These are phyloP conservation scores for Porcisia deanei DNA, from an alignment of 208 protist genomes.

Conservation along the genomic window DNA sequence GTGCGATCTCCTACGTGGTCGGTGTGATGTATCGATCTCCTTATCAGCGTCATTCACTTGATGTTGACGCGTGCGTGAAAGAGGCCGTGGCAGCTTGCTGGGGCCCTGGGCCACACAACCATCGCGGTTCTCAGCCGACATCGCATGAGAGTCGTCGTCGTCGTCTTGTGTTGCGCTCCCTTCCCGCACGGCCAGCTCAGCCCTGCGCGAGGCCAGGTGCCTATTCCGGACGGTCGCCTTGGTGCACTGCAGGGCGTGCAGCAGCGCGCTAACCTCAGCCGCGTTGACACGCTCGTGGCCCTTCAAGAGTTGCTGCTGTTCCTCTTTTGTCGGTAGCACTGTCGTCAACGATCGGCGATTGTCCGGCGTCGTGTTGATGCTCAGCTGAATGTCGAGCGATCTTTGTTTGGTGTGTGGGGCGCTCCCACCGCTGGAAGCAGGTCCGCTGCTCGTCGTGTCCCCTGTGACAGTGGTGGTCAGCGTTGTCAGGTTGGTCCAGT, in stretches of 20 bases:
- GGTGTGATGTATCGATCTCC: neutral
- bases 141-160: neutral
- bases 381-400: neutral
- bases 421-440: neutral
- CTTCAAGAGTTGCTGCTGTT: conserved; percentile 1
- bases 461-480: conserved; percentile 6
- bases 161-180: neutral
- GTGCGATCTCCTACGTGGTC: neutral
- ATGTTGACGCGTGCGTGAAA: neutral
- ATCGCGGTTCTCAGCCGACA: neutral
- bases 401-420: neutral
- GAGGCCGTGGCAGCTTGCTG: neutral
- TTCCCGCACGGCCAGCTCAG: neutral
- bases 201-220: neutral
- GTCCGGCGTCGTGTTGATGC: conserved; percentile 10
- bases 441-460: neutral
- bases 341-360: conserved; percentile 21
- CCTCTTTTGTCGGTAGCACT: conserved; percentile 9
- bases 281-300: neutral
- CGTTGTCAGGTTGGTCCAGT: conserved; percentile 23
- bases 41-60: neutral
- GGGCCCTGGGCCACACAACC: neutral
- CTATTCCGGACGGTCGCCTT: conserved; percentile 6
- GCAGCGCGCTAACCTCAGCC: conserved; percentile 26
- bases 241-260: conserved; percentile 26